A percentile compares a stretch with the other conserved stretches of the same genome.
Conservation (phyloP, 2,329 filamentous ascomycete genomes). For the Pezicula neosporulosa region DNA sequence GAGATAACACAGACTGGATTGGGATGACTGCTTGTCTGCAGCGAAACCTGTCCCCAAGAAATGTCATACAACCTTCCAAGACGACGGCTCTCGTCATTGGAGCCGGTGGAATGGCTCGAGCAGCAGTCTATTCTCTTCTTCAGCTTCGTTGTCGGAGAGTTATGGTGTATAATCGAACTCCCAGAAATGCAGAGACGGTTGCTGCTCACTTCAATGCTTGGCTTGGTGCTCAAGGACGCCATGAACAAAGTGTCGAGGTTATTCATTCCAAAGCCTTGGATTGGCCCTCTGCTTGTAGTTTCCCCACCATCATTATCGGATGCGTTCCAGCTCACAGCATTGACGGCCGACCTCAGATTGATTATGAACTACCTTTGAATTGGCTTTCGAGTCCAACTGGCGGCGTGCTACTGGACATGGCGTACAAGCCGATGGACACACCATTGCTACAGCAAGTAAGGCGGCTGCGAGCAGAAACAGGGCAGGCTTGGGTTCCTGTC, state of each 20-base stretch:
- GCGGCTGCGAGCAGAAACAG: constrained; percentile 43
- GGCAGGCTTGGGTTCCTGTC: constrained; percentile 59
- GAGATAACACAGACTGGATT: constrained; percentile 79
- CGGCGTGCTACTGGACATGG: constrained; percentile 67
- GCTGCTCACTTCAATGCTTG: constrained; percentile 58
- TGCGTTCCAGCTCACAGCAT: constrained; percentile 70
- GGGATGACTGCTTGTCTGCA: constrained; percentile 69
- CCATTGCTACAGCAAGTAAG: constrained; percentile 65
- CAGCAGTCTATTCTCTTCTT: constrained; percentile 71
- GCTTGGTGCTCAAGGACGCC: constrained; percentile 36
- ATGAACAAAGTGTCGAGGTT: constrained; percentile 47
- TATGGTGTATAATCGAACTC: constrained; percentile 67
- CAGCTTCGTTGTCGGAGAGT: constrained; percentile 72
- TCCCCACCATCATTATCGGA: constrained; percentile 69
- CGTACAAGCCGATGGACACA: constrained; percentile 68
- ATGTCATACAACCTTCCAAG: constrained; percentile 45
- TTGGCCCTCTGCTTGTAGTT: constrained; percentile 59
- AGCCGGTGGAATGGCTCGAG: constrained; percentile 70
- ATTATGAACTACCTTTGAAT: constrained; percentile 61
- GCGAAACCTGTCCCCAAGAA: constrained; percentile 66
- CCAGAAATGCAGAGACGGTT: constrained; percentile 59
- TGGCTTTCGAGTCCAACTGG: constrained; percentile 71
- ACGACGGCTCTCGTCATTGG: constrained; percentile 58
- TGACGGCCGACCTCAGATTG: constrained; percentile 57
- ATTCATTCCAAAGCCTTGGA: constrained; percentile 51